Evolutionary conservation across 2,329 filamentous ascomycete species (phyloP), one percentile per base, ranked within the genome.

Genomic region (Camillea tinctor): DNA sequence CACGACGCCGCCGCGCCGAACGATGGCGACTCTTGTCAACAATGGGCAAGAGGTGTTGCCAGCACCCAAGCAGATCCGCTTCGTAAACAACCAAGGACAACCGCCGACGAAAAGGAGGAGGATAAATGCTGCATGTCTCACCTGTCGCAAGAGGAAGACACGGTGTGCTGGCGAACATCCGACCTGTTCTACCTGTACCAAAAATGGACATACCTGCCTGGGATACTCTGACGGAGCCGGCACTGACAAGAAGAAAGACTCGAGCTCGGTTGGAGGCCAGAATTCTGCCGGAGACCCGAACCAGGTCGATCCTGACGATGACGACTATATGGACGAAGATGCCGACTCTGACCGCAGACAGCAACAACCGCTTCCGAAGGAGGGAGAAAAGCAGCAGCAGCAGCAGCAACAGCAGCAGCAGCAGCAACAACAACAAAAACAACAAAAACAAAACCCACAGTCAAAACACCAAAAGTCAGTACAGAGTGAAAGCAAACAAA

Each of bases 11-110:
- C 30, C 57, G 30, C 36, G 36, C 36, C 36, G 36, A 44, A 76
- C 70, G 64, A 84, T 84, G 81, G 76, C 79, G 65, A 77, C 78
- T 59, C 72, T 79, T 68, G 73, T 77, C 68, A 80, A 79, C 68
- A 71, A 71, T 60, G 52, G 60, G 54, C 64, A 66, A 48, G 71
- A 72, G 66, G 67, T 72, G 68, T 70, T 77, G 63, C 77, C 80
- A 60, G 74, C 78, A 52, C 81, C 78, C 59, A 86, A 84, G 74
- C 82, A 84, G 73, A 91, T 92, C 67, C 88, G 90, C 68, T 94
- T 93, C 74, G 90, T 94, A 68, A 90, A 92, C 65, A 92, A 88
- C 70, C 89, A 93, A 76, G 90, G 91, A 63, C 89, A 91, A 66
- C 91, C 91, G 54, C 90, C 91, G 63, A 88, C 89, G 23, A 94